Evolutionary conservation across 305 asterid species (phyloP).

Genomic region (Fraxinus paxiana): DNA sequence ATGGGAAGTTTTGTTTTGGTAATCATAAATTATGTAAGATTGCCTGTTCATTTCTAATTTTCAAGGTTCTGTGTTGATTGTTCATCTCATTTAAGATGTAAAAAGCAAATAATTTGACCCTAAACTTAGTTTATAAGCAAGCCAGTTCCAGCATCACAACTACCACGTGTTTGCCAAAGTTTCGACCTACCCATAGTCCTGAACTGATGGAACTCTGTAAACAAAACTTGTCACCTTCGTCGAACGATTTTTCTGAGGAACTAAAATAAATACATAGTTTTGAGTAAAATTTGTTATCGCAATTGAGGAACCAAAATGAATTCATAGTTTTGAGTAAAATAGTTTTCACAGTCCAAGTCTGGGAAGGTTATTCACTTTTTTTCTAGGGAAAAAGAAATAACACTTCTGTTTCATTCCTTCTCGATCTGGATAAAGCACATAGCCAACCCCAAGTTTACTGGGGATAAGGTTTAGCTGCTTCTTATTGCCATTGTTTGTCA

Average conservation of each 20-base stretch:
- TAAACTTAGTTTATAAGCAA: neutral
- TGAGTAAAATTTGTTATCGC: neutral
- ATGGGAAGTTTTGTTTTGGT: neutral
- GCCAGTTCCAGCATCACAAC: neutral
- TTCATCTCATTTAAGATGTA: neutral
- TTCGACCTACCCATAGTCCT: neutral
- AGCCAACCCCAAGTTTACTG: neutral
- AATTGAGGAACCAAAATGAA: neutral
- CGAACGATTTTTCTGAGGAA: neutral
- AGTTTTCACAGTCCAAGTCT: neutral
- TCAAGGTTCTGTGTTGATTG: neutral
- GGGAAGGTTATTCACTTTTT: neutral
- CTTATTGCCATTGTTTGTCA: neutral
- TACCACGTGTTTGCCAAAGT: neutral
- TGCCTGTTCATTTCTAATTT: neutral
- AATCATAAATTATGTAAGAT: neutral
- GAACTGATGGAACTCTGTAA: neutral
- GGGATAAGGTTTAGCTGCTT: neutral
- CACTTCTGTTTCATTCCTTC: neutral
- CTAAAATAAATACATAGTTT: neutral
- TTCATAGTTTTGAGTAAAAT: neutral
- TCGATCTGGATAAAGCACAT: neutral
- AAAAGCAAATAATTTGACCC: neutral
- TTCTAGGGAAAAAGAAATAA: neutral
- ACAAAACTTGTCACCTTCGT: neutral